These are phyloP conservation scores for Fusarium clavum DNA, from an alignment of 2,329 filamentous ascomycete genomes.

Conservation along the genomic window DNA sequence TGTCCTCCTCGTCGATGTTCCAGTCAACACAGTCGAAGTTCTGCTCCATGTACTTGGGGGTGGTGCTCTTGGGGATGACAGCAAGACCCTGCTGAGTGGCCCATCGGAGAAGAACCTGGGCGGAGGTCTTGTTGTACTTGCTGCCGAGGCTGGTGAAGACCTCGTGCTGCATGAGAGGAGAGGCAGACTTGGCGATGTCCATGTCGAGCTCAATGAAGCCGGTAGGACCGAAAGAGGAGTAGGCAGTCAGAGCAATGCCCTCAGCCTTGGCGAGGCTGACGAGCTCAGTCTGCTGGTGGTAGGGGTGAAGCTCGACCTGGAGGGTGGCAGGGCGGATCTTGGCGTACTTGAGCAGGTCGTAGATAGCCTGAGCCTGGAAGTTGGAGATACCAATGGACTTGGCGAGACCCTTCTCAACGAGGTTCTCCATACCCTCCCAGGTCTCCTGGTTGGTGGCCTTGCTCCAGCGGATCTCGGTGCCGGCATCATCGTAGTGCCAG, in stretches of 20 bases:
- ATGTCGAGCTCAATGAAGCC: slow-evolving; percentile 83
- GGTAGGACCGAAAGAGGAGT: slow-evolving; percentile 85
- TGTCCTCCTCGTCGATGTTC: slow-evolving; percentile 72
- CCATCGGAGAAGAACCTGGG: slow-evolving; percentile 88
- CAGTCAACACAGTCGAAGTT: slow-evolving; percentile 77
- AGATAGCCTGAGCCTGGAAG: slow-evolving; percentile 81
- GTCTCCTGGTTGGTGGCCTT: slow-evolving; percentile 83
- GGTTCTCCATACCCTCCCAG: slow-evolving; percentile 82
- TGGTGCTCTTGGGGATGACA: slow-evolving; percentile 83
- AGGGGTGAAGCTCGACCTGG: slow-evolving; percentile 92
- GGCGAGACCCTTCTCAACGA: slow-evolving; percentile 76
- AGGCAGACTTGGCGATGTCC: slow-evolving; percentile 66
- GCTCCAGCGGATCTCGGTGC: slow-evolving; percentile 69
- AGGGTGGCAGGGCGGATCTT: slow-evolving; percentile 79
- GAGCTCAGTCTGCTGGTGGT: slow-evolving; percentile 80
- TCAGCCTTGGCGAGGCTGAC: slow-evolving; percentile 76
- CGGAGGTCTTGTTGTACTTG: slow-evolving; percentile 78
- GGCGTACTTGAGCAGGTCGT: slow-evolving; percentile 84
- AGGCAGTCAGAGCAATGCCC: slow-evolving; percentile 81
- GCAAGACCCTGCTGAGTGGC: slow-evolving; percentile 84
- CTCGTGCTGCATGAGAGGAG: slow-evolving; percentile 77
- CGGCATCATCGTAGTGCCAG: slow-evolving; percentile 74
- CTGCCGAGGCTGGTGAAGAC: slow-evolving; percentile 72
- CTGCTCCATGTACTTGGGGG: slow-evolving; percentile 64
- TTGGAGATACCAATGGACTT: slow-evolving; percentile 85